Conservation (phyloP, 139 green algal genomes). For the Micractinium conductrix region DNA sequence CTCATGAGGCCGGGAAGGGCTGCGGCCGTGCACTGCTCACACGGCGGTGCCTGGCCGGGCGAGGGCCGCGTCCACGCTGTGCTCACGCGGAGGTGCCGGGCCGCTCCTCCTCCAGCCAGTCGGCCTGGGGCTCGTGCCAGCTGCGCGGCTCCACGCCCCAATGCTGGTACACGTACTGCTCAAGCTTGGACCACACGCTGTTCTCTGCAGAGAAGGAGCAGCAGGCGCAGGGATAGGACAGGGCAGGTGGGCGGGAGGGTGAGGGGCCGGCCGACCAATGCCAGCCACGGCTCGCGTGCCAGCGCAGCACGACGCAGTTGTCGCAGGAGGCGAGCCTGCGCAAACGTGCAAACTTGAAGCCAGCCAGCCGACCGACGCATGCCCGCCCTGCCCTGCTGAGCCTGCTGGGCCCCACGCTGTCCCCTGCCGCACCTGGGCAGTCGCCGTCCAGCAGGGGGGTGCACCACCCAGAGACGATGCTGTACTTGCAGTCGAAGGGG, state of each 20-base stretch:
- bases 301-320: background rate
- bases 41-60: too few species aligned
- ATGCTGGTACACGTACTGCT: slow-evolving; percentile 61
- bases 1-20: too few species aligned
- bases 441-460: slow-evolving; percentile 87
- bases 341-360: too few species aligned
- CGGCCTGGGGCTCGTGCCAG: slow-evolving; percentile 74
- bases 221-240: too few species aligned
- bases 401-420: background rate
- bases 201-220: too few species aligned
- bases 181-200: slow-evolving; percentile 60
- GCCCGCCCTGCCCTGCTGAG: background rate
- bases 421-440: slow-evolving; percentile 17
- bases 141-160: slow-evolving; percentile 91
- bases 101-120: slow-evolving; percentile 42
- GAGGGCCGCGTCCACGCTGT: background rate
- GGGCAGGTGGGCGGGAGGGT: background rate
- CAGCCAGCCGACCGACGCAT: background rate
- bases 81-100: background rate
- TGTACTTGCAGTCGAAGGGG: slow-evolving; percentile 98
- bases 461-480: slow-evolving; percentile 94
- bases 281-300: too few species aligned
- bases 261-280: background rate
- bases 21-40: too few species aligned
- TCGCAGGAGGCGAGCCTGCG: background rate